Conservation (phyloP, 2,329 filamentous ascomycete species). For the Paecilomyces variotii region DNA sequence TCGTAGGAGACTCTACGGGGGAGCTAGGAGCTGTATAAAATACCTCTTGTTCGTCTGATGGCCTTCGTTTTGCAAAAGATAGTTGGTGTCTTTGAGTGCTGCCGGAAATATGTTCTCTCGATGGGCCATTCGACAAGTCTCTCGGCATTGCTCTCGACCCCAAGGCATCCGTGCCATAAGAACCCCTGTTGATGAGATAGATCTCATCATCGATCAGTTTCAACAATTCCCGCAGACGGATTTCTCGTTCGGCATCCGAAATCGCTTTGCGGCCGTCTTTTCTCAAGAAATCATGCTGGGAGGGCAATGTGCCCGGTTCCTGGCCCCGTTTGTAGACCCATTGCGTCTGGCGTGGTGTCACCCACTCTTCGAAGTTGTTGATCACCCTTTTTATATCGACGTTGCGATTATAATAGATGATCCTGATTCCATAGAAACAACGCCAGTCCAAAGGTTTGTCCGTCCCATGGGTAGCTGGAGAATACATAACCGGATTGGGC, state of each 20-base stretch:
- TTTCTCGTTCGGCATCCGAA: constrained; percentile 13
- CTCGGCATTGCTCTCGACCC: constrained; percentile 3
- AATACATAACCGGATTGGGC: constrained; percentile 14
- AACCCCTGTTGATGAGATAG: constrained; percentile 19
- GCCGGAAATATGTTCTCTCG: constrained; percentile 6
- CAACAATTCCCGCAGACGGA: constrained; percentile 20
- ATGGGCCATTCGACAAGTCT: constrained; percentile 7
- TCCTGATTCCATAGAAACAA: constrained; percentile 19
- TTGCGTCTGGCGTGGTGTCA: constrained; percentile 9
- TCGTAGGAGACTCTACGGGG: constrained; percentile 7
- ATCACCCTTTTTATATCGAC: constrained; percentile 17
- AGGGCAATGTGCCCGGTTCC: constrained; percentile 16
- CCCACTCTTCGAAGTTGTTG: constrained; percentile 25
- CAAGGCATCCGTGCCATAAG: constrained; percentile 5
- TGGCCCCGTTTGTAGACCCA: constrained; percentile 20
- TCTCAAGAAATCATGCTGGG: constrained; percentile 12
- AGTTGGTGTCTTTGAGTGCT: constrained; percentile 2
- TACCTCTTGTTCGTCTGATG: constrained; percentile 13
- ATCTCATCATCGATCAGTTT: constrained; percentile 24
- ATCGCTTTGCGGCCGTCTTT: constrained; percentile 8
- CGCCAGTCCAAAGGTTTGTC: constrained; percentile 13
- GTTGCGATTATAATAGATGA: constrained; percentile 20
- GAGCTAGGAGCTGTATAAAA: constrained; percentile 18
- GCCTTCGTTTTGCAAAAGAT: constrained; percentile 10
- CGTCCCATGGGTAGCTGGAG: constrained; percentile 9